Conservation (phyloP, 163 green algal genomes). For the Chloroidium sp. region DNA sequence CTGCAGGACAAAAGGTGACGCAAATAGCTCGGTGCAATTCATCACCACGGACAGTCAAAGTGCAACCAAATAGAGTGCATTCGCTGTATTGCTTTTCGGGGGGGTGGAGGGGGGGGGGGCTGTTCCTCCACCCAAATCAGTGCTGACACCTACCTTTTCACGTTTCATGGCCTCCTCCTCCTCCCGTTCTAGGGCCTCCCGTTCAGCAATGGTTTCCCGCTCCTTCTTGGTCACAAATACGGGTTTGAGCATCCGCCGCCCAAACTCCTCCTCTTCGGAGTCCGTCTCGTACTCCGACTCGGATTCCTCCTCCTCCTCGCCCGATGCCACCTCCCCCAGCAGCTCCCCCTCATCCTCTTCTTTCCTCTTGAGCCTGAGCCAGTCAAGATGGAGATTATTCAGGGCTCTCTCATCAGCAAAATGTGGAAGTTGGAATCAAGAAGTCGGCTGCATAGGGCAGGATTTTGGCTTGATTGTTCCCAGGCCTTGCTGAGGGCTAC, state of each 20-base stretch:
- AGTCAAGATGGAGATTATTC: background rate
- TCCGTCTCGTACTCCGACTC: conserved; percentile 76
- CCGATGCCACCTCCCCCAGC: conserved; percentile 16
- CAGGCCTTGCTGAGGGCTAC: too few relatives aligned
- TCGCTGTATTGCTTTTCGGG: too few relatives aligned
- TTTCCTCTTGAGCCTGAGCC: conserved; percentile 17
- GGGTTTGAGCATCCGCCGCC: conserved; percentile 70
- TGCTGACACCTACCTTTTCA: conserved; percentile 22
- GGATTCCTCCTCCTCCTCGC: conserved; percentile 32
- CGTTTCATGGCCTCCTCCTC: conserved; percentile 26
- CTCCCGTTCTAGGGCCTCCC: conserved; percentile 56
- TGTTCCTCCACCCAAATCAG: too few relatives aligned
- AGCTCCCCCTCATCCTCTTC: conserved; percentile 38
- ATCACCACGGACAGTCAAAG: too few relatives aligned
- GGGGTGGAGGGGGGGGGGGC: too few relatives aligned
- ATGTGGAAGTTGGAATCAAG: too few relatives aligned
- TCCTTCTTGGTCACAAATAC: conserved; percentile 78
- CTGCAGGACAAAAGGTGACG: too few relatives aligned
- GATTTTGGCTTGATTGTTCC: too few relatives aligned
- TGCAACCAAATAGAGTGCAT: too few relatives aligned
- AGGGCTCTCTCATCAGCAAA: too few relatives aligned
- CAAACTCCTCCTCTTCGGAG: conserved; percentile 49
- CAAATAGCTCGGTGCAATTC: too few relatives aligned
- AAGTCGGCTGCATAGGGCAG: too few relatives aligned
- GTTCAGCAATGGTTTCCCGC: conserved; percentile 71